Conservation (phyloP, 306 rosid species). For the Quercus robur region DNA sequence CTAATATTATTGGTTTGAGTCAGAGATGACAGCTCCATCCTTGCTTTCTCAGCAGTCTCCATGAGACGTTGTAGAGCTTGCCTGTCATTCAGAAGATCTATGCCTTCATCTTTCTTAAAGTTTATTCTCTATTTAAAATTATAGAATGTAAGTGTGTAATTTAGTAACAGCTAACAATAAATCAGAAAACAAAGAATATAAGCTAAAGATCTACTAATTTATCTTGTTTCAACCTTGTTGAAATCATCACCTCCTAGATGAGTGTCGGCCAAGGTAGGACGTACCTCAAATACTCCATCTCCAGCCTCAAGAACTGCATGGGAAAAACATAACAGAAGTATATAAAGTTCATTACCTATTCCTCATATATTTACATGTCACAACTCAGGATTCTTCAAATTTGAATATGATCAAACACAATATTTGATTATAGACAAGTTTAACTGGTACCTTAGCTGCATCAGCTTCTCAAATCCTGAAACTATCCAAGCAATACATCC, state of each 20-base stretch:
- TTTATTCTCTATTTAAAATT: conserved; percentile 47
- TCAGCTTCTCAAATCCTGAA: no score
- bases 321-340: background rate
- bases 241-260: conserved; percentile 97
- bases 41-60: conserved; percentile 92
- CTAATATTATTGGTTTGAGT: conserved; percentile 83
- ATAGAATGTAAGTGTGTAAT: background rate
- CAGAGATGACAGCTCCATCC: conserved; percentile 90
- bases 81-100: conserved; percentile 81
- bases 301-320: conserved; percentile 82
- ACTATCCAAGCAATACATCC: no score
- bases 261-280: conserved; percentile 87
- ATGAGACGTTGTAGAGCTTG: conserved; percentile 96
- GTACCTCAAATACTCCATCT: conserved; percentile 92
- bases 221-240: conserved; percentile 53
- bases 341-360: no score
- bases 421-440: no score
- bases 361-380: no score
- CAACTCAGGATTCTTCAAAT: no score
- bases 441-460: no score
- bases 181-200: background rate
- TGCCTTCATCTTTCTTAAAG: conserved; percentile 84
- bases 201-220: background rate
- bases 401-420: no score
- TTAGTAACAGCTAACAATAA: background rate